Base-by-base conservation (phyloP, 2,329 filamentous ascomycete genomes). In the Ophiognomonia clavigignenti-juglandacearum region DNA sequence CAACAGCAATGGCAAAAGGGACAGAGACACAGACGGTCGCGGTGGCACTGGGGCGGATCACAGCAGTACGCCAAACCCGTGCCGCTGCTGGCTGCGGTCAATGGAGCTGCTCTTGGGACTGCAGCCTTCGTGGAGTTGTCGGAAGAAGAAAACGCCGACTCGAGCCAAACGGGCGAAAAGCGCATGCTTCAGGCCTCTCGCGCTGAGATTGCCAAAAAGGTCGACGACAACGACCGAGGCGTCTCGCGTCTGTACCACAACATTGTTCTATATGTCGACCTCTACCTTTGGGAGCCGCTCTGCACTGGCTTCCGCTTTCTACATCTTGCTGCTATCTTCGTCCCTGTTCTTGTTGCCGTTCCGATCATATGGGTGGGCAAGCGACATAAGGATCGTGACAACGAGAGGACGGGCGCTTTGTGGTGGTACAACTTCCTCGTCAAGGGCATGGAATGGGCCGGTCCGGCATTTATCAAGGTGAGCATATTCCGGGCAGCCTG, bases 361-460 rank as follows among this genome's bases (percentile, higher is more conserved):
- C 93, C 93, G 0, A 76, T 74, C 0, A 82, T 96, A 48, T 96
- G 88, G 86, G 51, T 96, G 48, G 93, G 93, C 1, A 62, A 64
- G 27, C 73, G 85, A 38, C 71, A 80, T 40, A 69, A 76, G 2
- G 71, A 82, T 27, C 78, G 76, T 48, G 84, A 89, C 56, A 81
- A 88, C 54, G 88, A 96, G 68, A 77, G 88, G 53, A 75, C 71
- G 6, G 92, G 93, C 1, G 91, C 91, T 0, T 61, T 97, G 3
- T 96, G 88, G 89, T 98, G 93, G 93, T 98, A 96, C 69, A 73
- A 74, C 4, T 93, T 96, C 59, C 68, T 98, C 32, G 90, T 97
- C 9, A 78, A 74, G 48, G 78, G 86, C 23, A 97, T 98, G 93
- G 92, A 98, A 67, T 77, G 83, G 61, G 89, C 92, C 16, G 93